Evolutionary conservation across 257 asterid genomes (phyloP).

Genomic region (Solanum pinnatisectum): DNA sequence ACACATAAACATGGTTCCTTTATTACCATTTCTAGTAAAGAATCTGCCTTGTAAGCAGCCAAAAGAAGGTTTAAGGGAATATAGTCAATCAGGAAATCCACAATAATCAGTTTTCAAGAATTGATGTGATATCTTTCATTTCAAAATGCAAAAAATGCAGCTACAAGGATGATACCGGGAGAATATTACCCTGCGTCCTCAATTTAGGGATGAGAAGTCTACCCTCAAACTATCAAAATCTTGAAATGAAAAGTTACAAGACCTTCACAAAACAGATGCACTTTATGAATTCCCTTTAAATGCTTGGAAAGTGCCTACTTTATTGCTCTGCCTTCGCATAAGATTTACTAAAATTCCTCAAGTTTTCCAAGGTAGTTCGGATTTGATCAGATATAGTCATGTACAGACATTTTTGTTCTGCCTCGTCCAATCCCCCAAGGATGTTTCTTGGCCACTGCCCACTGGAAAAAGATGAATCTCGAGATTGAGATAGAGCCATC

Average conservation of each 20-base stretch:
- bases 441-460: conserved; percentile 51
- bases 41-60: neutral
- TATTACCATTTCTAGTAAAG: neutral
- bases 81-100: neutral
- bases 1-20: neutral
- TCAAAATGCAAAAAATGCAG: neutral
- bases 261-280: neutral
- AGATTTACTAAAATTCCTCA: conserved; percentile 32
- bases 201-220: neutral
- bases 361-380: conserved; percentile 50
- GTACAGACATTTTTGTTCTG: conserved; percentile 78
- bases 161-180: neutral
- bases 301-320: neutral
- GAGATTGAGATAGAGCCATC: conserved; percentile 46
- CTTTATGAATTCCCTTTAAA: neutral
- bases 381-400: conserved; percentile 59
- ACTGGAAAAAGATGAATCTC: conserved; percentile 23
- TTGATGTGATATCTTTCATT: neutral
- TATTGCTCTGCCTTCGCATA: conserved; percentile 9
- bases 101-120: neutral
- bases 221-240: neutral
- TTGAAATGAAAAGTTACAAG: neutral
- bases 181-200: neutral
- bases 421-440: conserved; percentile 60
- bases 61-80: neutral